Conservation (phyloP, 2,329 filamentous ascomycete species). For the Pseudopithomyces chartarum region DNA sequence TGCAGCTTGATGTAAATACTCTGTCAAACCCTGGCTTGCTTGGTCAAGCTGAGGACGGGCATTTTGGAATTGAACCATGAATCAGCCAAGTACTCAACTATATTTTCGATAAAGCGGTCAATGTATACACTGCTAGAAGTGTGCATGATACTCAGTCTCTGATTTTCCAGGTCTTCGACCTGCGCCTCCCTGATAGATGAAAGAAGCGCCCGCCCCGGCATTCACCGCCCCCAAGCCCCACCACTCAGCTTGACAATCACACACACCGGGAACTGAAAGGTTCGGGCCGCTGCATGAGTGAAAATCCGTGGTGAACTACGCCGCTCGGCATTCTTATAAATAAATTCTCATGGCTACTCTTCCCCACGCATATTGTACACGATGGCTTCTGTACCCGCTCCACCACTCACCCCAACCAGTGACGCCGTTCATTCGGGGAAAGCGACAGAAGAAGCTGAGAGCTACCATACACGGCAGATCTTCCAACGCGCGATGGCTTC, state of each 20-base stretch:
- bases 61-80: neutral
- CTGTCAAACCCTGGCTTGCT: neutral
- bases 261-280: neutral
- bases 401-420: neutral
- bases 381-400: neutral
- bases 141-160: neutral
- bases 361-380: neutral
- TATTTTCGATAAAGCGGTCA: neutral
- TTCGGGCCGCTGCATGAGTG: conserved; percentile 2
- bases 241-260: neutral
- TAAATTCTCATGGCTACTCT: neutral
- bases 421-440: neutral
- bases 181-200: neutral
- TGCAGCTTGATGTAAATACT: neutral
- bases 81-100: neutral
- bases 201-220: neutral
- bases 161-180: neutral
- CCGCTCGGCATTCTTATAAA: neutral
- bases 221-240: neutral
- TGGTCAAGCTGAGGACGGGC: too few relatives aligned
- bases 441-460: neutral
- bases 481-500: neutral
- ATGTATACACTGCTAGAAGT: neutral
- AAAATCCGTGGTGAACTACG: neutral
- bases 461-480: neutral